Base-by-base conservation (phyloP, 1,284 basidiomycete species). In the Inonotus hispidus region DNA sequence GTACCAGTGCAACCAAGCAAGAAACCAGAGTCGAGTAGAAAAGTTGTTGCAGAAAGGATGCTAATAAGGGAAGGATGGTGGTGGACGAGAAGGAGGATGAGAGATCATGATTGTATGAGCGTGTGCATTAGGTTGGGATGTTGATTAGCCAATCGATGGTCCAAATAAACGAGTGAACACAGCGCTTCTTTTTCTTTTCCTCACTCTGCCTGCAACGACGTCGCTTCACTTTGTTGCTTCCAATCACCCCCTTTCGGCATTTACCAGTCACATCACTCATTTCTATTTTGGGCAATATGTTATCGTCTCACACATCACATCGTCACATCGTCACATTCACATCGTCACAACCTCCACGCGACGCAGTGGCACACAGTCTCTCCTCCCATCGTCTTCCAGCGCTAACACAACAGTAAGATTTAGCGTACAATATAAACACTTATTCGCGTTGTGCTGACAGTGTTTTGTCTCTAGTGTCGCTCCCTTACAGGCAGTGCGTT, bases 401-500 rank as follows among this genome's bases (percentile, higher is more conserved):
- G 29, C 25, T 52, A 25, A 46, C 39, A 27, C 2, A 52, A 14
- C 49, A 61, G 38, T 57, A 23, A 29, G 54, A 32, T 41, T 3
- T 3, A 32, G n/a, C 25, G 7, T 47, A 21, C 19, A 1, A 19
- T 23, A 56, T 32, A 16, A 19, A 2, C 55, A 1, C 25, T 52
- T 39, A 43, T 38, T 14, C 25, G 37, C 43, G 27, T 19, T 55
- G 45, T 39, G 29, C 52, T 56, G 27, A 56, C 52, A 38, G 23
- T n/a, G 16, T 32, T 27, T 57, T 25, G 11, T 58, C 14, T 59
- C 16, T 35, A 61, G 47, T 62, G 67, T 67, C 68, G 66, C 61
- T 67, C 35, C 67, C 68, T 25, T 70, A 70, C 64, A 66, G 68
- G 61, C 69, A 70, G 69, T 70, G 54, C 58, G 69, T 66, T 37